These are phyloP conservation scores for Daldinia vernicosa DNA, from an alignment of 495 filamentous ascomycete species.

Conservation along the genomic window DNA sequence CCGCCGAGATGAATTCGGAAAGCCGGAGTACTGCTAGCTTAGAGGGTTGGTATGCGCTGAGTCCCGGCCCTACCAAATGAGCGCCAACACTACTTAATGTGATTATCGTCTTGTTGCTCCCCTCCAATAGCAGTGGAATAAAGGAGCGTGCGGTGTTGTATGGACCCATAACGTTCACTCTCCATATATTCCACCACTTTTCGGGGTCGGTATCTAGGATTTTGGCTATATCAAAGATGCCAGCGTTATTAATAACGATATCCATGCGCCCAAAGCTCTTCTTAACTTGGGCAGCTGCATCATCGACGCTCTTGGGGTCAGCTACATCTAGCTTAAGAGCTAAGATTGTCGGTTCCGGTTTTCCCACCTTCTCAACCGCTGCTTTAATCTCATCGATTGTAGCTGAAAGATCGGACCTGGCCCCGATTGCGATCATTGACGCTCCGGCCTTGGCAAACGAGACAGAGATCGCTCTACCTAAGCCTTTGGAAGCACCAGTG, in stretches of 20 bases:
- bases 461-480: slow-evolving; percentile 56
- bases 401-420: slow-evolving; percentile 52
- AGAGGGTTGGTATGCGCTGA: slow-evolving; percentile 54
- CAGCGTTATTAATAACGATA: slow-evolving; percentile 66
- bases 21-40: slow-evolving; percentile 62
- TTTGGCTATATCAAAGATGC: slow-evolving; percentile 37
- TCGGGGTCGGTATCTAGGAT: slow-evolving; percentile 56
- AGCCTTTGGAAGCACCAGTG: slow-evolving; percentile 60
- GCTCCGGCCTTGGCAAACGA: slow-evolving; percentile 59
- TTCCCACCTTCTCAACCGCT: slow-evolving; percentile 49
- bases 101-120: slow-evolving; percentile 55
- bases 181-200: slow-evolving; percentile 57
- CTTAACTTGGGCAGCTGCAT: slow-evolving; percentile 45
- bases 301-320: slow-evolving; percentile 48
- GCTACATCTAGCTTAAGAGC: slow-evolving; percentile 57
- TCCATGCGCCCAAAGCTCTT: slow-evolving; percentile 54
- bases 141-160: slow-evolving; percentile 56
- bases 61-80: slow-evolving; percentile 39
- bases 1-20: slow-evolving; percentile 54
- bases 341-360: slow-evolving; percentile 51
- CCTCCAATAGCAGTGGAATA: slow-evolving; percentile 55
- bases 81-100: slow-evolving; percentile 58
- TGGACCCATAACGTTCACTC: slow-evolving; percentile 59
- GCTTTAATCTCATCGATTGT: slow-evolving; percentile 47
- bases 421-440: slow-evolving; percentile 56